Conservation (phyloP, 2,329 filamentous ascomycete species). For the Aspergillus transmontanensis region DNA sequence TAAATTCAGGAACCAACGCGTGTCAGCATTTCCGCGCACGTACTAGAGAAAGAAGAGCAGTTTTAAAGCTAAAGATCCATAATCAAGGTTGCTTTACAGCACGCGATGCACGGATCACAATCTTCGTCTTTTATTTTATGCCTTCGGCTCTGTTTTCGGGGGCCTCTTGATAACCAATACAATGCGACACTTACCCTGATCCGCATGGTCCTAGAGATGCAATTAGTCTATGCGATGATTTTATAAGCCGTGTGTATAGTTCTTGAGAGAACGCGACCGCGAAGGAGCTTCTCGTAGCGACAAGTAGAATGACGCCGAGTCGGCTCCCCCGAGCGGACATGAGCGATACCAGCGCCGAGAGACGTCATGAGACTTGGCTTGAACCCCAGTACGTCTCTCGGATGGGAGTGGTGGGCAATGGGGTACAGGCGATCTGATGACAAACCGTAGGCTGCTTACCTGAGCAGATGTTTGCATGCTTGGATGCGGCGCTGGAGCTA, state of each 20-base stretch:
- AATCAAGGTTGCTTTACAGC: background rate
- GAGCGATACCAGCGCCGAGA: background rate
- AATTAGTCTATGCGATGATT: conserved; percentile 2
- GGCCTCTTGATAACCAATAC: background rate
- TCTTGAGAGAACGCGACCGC: conserved; percentile 1
- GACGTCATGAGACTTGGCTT: background rate
- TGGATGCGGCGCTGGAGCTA: conserved; percentile 53
- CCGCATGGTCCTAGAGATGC: conserved; percentile 43
- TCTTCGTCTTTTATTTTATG: background rate
- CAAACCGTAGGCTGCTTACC: conserved; percentile 53
- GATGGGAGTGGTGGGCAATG: conserved; percentile 8
- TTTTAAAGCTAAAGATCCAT: background rate
- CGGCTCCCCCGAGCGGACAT: background rate
- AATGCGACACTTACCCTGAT: conserved; percentile 50
- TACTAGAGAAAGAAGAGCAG: background rate
- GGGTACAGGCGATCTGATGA: conserved; percentile 35
- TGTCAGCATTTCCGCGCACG: conserved; percentile 15
- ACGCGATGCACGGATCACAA: background rate
- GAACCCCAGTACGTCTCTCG: background rate
- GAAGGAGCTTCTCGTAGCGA: background rate
- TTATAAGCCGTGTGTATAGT: background rate
- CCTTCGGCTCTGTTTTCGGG: background rate
- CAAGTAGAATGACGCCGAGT: background rate
- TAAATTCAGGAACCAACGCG: conserved; percentile 29
- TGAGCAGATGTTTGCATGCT: conserved; percentile 54